phyloP scores from a whole-genome alignment of 345 rosid genomes.

The Fremontodendron californicum region DNA sequence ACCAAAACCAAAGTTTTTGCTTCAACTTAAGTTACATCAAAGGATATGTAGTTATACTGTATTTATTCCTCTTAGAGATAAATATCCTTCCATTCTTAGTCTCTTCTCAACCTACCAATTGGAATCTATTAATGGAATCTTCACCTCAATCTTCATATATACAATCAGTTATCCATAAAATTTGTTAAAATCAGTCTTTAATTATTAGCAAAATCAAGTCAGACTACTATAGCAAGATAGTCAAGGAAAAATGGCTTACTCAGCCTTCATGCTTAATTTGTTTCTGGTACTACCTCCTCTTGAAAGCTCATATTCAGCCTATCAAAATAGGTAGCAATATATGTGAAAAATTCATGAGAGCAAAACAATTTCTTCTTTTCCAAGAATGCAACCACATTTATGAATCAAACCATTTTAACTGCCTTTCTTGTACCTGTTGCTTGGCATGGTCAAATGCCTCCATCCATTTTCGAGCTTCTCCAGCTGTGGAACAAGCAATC shows the following conservation, averaged over 20 bases:
- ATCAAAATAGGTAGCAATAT: constrained; percentile 20
- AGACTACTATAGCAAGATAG: constrained; percentile 12
- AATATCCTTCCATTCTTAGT: neutral
- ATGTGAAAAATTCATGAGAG: constrained; percentile 2
- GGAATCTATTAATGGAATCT: neutral
- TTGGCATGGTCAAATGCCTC: constrained; percentile 95
- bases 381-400: neutral
- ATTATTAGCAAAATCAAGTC: neutral
- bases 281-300: constrained; percentile 61
- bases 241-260: constrained; percentile 48
- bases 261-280: constrained; percentile 69
- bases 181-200: neutral
- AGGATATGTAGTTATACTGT: neutral
- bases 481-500: constrained; percentile 93
- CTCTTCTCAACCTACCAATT: neutral
- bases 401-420: neutral
- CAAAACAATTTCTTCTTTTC: constrained; percentile 1
- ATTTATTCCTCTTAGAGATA: neutral
- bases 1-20: constrained; percentile 1
- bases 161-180: neutral
- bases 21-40: neutral
- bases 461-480: constrained; percentile 82
- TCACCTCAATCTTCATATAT: neutral
- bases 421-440: constrained; percentile 62
- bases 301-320: constrained; percentile 78